Conservation (phyloP, 2,329 filamentous ascomycete genomes). For the Ploettnerulaceae sp. region DNA sequence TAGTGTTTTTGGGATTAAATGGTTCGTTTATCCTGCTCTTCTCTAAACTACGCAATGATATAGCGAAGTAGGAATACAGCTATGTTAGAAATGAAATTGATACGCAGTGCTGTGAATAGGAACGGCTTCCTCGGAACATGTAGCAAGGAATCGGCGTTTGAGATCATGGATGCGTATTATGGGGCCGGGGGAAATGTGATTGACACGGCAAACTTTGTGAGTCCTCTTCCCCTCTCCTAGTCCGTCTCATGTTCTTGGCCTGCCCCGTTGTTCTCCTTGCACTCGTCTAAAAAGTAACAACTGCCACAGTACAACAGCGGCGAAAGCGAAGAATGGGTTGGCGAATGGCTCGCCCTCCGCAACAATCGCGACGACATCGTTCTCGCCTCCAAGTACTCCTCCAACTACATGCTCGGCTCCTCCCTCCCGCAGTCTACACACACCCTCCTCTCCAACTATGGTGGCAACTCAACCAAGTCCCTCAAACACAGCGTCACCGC, state of each 20-base stretch:
- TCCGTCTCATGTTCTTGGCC: too few relatives aligned
- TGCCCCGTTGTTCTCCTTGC: too few relatives aligned
- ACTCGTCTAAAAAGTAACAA: too few relatives aligned
- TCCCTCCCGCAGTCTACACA: background rate
- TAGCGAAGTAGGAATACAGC: too few relatives aligned
- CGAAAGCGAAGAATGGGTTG: constrained; percentile 26
- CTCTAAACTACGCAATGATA: too few relatives aligned
- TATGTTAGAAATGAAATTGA: too few relatives aligned
- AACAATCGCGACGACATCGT: constrained; percentile 47
- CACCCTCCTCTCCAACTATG: constrained; percentile 10
- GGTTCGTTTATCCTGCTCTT: constrained; percentile 34
- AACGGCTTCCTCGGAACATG: constrained; percentile 44
- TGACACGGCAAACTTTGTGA: constrained; percentile 56
- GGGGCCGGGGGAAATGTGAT: constrained; percentile 59
- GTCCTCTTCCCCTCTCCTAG: too few relatives aligned
- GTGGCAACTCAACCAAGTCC: constrained; percentile 15
- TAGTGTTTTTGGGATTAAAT: constrained; percentile 57
- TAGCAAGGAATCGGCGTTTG: constrained; percentile 49
- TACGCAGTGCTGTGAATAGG: background rate
- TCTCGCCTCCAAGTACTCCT: constrained; percentile 47
- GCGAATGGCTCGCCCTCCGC: constrained; percentile 49
- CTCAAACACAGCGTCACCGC: constrained; percentile 7
- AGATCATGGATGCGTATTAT: constrained; percentile 50
- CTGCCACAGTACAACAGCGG: constrained; percentile 51
- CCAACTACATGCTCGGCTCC: constrained; percentile 34